Conservation (phyloP, 176 grass and related monocot species). For the Phoenix roebelenii region DNA sequence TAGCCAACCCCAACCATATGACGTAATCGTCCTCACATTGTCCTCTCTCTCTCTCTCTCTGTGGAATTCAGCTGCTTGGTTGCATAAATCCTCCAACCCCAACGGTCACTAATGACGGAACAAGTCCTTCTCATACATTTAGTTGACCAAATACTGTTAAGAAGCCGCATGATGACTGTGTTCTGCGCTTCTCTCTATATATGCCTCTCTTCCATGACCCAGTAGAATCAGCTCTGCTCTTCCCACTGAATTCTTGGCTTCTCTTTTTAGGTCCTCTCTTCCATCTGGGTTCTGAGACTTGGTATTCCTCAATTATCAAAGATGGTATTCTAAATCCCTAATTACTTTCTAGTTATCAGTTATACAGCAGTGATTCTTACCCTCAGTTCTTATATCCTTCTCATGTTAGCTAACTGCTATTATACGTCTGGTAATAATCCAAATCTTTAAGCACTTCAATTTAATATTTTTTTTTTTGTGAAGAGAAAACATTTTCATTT, state of each 20-base stretch:
- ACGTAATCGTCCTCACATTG: no score
- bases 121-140: not conserved
- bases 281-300: not conserved
- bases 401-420: no score
- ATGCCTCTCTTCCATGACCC: not conserved
- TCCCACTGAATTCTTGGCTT: not conserved
- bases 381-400: no score
- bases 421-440: no score
- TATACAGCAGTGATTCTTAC: not conserved
- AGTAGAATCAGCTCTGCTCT: not conserved
- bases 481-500: no score
- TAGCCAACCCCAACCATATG: slow-evolving; percentile 2
- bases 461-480: no score
- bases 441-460: no score
- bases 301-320: not conserved
- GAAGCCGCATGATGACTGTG: not conserved
- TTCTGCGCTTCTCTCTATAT: not conserved
- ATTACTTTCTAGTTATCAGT: not conserved
- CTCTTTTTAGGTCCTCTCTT: no score
- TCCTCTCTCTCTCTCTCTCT: no score
- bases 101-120: not conserved
- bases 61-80: not conserved
- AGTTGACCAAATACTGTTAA: not conserved
- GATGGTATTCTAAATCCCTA: not conserved
- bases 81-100: not conserved